Evolutionary conservation across 495 filamentous ascomycete species (phyloP).

Genomic region (Talaromyces borbonicus): DNA sequence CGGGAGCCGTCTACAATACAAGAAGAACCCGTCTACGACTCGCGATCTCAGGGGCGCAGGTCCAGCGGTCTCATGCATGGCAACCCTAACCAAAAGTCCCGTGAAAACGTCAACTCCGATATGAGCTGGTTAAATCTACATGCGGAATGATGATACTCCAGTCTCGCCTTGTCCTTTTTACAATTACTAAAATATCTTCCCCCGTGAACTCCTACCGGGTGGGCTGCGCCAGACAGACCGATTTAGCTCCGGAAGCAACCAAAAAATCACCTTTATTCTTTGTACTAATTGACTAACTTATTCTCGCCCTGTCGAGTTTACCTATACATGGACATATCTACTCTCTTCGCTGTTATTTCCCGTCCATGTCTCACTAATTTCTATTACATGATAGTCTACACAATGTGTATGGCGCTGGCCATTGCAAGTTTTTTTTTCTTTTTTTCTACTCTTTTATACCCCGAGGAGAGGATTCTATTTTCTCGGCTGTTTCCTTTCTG

Average conservation of each 20-base stretch:
- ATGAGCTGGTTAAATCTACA: constrained; percentile 72
- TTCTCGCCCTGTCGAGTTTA: neutral
- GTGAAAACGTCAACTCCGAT: constrained; percentile 39
- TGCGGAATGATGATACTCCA: constrained; percentile 19
- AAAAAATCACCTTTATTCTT: neutral
- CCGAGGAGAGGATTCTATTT: neutral
- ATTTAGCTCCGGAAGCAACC: neutral
- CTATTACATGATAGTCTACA: constrained; percentile 5
- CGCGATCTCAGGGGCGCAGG: constrained; percentile 23
- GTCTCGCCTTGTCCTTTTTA: neutral
- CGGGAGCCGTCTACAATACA: constrained; percentile 20
- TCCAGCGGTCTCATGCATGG: constrained; percentile 24
- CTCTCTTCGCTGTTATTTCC: neutral
- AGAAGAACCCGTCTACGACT: constrained; percentile 10
- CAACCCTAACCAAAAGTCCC: constrained; percentile 3
- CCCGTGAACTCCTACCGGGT: neutral
- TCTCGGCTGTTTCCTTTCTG: neutral
- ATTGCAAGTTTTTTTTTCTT: neutral
- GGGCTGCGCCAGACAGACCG: neutral
- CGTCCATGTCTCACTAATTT: neutral
- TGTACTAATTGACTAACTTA: constrained; percentile 4
- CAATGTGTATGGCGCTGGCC: constrained; percentile 2
- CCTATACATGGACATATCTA: constrained; percentile 2
- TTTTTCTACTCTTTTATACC: constrained; percentile 1
- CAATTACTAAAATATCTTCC: neutral